Percentiles rank a stretch among this genome's conserved stretches.
Evolutionary conservation across 805 yeast genomes (phyloP).

Genomic region (Maudiozyma saulgeensis): DNA sequence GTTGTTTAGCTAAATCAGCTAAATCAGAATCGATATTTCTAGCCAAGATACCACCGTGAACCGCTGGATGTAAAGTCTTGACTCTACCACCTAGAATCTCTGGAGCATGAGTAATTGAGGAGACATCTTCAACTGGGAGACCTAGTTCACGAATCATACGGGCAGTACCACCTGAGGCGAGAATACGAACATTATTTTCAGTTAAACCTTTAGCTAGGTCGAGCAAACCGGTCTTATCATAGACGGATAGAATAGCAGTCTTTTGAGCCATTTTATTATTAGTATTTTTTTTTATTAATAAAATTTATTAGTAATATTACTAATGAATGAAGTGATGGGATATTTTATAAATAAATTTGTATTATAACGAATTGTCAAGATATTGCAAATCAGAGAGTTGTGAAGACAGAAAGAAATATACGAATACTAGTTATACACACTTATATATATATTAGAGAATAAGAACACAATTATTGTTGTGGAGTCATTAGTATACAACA

Average conservation of each 20-base stretch:
- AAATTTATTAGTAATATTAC: no score
- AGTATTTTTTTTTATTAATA: background rate
- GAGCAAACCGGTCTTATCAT: conserved; percentile 90
- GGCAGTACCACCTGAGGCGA: conserved; percentile 98
- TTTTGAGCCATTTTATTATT: conserved; percentile 28
- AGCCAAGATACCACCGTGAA: conserved; percentile 94
- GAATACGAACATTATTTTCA: conserved; percentile 76
- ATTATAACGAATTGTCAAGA: no score
- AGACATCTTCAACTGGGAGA: conserved; percentile 92
- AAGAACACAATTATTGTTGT: no score
- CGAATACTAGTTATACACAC: no score
- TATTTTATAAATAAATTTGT: no score
- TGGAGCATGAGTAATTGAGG: conserved; percentile 92
- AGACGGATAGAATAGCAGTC: conserved; percentile 93
- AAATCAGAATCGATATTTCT: conserved; percentile 85
- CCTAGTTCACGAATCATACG: conserved; percentile 91
- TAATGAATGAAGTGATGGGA: no score
- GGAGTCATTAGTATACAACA: no score
- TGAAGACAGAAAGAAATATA: no score
- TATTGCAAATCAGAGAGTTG: no score
- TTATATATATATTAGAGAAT: no score
- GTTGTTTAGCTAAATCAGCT: conserved; percentile 73
- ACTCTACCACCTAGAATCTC: conserved; percentile 98
- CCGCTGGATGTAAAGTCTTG: conserved; percentile 96
- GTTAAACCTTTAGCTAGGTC: conserved; percentile 92